Base-by-base conservation (phyloP, 1,139 yeast genomes). In the Tardiomyces blankii region DNA sequence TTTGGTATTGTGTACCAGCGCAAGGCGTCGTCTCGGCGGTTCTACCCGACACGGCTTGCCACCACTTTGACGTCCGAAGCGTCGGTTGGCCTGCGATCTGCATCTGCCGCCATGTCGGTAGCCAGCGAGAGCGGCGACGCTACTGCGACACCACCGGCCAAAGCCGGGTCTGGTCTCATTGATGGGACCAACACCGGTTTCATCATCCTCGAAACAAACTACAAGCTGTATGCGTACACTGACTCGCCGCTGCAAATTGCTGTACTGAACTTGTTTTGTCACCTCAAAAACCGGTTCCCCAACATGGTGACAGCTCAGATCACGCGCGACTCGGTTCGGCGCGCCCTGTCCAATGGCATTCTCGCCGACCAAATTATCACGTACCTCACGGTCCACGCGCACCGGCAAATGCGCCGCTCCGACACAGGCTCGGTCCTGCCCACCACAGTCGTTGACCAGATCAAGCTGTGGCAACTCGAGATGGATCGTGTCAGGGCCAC, bases 191-290 rank as follows among this genome's bases (percentile, higher is more conserved):
- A 49, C 39, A 65, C 68, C 38, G 95, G 95, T 0, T 78, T 93
- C 23, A 73, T 91, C 48, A 85, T 91, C 50, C 73, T 93, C 40
- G 99, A 91, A 63, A 91, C 99, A 0, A 91, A 91, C 64, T 91
- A 87, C 70, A 84, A 93, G 57, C 60, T 93, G 3, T 91, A 91
- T 58, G 94, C 98, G 39, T 91, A 91, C 61, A 89, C 98, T 1
- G 84, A 87, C 51, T 88, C 96, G 1, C 97, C 98, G 1, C 70
- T 91, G 49, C 97, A 93, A 64, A 89, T 91, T 52, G 96, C 98
- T 12, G 85, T 93, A 49, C 69, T 93, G 46, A 86, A 88, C 58
- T 64, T 91, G 41, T 91, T 91, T 66, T 95, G 87, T 14, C 91
- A 85, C 57, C 67, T 93, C 49, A 81, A 78, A 55, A 76, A 95